phyloP scores from a whole-genome alignment of 2,329 filamentous ascomycete species.

The Colletotrichum cereale region DNA sequence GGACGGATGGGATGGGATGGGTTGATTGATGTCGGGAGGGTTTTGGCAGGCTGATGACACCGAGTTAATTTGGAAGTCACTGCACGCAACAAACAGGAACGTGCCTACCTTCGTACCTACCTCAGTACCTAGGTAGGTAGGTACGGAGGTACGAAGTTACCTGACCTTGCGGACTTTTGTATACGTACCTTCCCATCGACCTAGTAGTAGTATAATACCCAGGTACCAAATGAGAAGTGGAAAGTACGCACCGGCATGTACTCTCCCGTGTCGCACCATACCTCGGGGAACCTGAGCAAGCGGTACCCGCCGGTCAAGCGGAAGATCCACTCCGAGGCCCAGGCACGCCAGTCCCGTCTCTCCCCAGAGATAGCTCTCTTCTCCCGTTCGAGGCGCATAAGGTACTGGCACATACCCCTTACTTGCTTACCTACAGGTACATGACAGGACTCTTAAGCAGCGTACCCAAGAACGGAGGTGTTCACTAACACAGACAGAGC shows the following conservation, averaged over 20 bases:
- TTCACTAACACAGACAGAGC: too few species aligned
- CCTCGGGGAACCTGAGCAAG: not conserved
- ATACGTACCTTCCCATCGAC: too few species aligned
- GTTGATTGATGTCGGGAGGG: not conserved
- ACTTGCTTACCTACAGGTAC: too few species aligned
- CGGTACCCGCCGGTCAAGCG: not conserved
- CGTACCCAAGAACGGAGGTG: too few species aligned
- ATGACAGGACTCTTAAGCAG: too few species aligned
- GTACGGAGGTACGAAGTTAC: not conserved
- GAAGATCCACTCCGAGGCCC: constrained; percentile 4
- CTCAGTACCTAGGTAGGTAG: too few species aligned
- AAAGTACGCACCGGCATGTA: not conserved
- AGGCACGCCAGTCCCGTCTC: not conserved
- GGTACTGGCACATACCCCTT: too few species aligned
- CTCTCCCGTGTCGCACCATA: not conserved
- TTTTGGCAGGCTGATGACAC: constrained; percentile 4
- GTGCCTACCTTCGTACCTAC: too few species aligned
- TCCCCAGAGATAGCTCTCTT: not conserved
- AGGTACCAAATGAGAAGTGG: too few species aligned
- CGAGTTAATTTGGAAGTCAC: constrained; percentile 8
- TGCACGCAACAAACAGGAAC: not conserved
- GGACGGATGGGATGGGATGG: not conserved
- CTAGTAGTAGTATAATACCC: too few species aligned
- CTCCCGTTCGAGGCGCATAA: too few species aligned
- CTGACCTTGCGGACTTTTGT: too few species aligned